Evolutionary conservation across 2,329 filamentous ascomycete species (phyloP).

Genomic region (Mariannaea sp.): DNA sequence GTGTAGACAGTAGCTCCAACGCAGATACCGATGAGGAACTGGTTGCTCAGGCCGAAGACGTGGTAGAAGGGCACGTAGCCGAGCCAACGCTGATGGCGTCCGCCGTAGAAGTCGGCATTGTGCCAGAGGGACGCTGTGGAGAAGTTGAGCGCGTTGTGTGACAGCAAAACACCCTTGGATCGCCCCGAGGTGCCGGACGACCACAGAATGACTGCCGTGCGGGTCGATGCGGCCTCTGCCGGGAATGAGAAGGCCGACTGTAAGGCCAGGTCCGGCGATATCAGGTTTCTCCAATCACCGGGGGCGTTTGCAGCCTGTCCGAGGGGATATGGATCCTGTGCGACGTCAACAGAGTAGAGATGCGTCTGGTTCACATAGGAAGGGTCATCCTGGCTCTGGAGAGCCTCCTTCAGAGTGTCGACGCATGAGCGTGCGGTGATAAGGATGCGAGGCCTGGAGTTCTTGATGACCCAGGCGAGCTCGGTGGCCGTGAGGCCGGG

Average conservation of each 20-base stretch:
- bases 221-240: conserved; percentile 50
- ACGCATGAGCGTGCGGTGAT: conserved; percentile 43
- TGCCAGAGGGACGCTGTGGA: conserved; percentile 56
- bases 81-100: conserved; percentile 50
- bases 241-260: conserved; percentile 46
- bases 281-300: conserved; percentile 65
- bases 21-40: conserved; percentile 60
- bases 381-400: conserved; percentile 42
- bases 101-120: conserved; percentile 52
- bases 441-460: conserved; percentile 45
- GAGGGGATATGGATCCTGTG: conserved; percentile 42
- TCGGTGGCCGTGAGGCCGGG: conserved; percentile 47
- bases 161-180: conserved; percentile 76
- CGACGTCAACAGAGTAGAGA: conserved; percentile 59
- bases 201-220: conserved; percentile 57
- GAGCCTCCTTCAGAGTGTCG: conserved; percentile 41
- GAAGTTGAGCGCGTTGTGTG: conserved; percentile 68
- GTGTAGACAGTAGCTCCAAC: conserved; percentile 65
- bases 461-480: conserved; percentile 49
- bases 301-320: not conserved
- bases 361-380: conserved; percentile 53
- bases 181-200: conserved; percentile 70
- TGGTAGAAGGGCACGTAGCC: conserved; percentile 75
- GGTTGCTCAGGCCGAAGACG: conserved; percentile 63
- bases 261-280: conserved; percentile 59